phyloP scores from a whole-genome alignment of 202 grass and related monocot genomes.

The Setaria italica region DNA sequence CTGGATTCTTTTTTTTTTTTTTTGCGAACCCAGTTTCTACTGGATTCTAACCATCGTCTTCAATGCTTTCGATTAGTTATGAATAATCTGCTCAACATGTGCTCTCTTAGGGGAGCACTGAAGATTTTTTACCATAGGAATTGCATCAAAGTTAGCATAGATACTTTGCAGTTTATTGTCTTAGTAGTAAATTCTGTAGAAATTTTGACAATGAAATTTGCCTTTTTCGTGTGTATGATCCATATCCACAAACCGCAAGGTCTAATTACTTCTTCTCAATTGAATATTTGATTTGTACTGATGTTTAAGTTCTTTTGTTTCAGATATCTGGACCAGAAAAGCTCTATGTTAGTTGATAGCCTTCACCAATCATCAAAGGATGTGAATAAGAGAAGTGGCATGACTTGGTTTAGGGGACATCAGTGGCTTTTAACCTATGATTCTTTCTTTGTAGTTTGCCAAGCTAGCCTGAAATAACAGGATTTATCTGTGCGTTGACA shows the following conservation, averaged over 20 bases:
- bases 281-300: background rate
- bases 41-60: constrained; percentile 21
- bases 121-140: background rate
- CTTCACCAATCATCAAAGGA: constrained; percentile 34
- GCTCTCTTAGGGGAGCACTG: background rate
- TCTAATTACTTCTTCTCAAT: background rate
- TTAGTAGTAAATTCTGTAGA: background rate
- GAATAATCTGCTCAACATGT: constrained; percentile 1
- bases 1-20: background rate
- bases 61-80: background rate
- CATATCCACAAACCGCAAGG: background rate
- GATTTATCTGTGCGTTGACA: background rate
- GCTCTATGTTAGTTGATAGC: constrained; percentile 23
- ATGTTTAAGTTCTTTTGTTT: constrained; percentile 24
- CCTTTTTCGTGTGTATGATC: background rate
- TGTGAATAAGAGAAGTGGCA: constrained; percentile 36
- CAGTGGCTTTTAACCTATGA: constrained; percentile 27
- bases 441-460: constrained; percentile 27
- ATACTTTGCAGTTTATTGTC: background rate
- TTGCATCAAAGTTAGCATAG: constrained; percentile 3
- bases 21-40: background rate
- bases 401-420: constrained; percentile 8
- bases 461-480: constrained; percentile 16
- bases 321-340: constrained; percentile 40
- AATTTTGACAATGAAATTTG: background rate